These are phyloP conservation scores for Chrysoporthe puriensis DNA, from an alignment of 2,329 filamentous ascomycete species.

Conservation along the genomic window DNA sequence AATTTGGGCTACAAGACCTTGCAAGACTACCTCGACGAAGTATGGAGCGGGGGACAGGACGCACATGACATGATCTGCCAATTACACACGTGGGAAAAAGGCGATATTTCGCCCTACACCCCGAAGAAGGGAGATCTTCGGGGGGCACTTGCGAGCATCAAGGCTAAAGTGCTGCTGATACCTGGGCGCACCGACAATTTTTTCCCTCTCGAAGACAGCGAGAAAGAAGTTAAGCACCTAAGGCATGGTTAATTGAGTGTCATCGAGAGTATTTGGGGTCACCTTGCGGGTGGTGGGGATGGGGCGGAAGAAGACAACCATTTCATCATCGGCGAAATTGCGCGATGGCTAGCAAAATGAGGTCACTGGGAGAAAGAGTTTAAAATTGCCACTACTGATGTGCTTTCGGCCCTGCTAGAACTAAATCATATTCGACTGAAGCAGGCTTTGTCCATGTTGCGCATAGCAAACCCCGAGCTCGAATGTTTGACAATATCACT, in stretches of 20 bases:
- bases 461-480: too few relatives aligned
- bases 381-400: not conserved
- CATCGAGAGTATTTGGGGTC: slow-evolving; percentile 17
- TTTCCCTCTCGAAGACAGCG: slow-evolving; percentile 12
- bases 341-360: slow-evolving; percentile 4
- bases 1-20: slow-evolving; percentile 66
- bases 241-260: slow-evolving; percentile 9
- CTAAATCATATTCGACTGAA: not conserved
- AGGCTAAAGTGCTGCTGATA: slow-evolving; percentile 17
- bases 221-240: slow-evolving; percentile 9
- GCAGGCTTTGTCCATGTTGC: not conserved
- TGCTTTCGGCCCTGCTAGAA: not conserved
- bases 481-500: not conserved
- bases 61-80: slow-evolving; percentile 31
- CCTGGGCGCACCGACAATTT: slow-evolving; percentile 14
- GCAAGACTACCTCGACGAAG: slow-evolving; percentile 73
- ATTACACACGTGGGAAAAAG: slow-evolving; percentile 16
- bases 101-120: slow-evolving; percentile 9
- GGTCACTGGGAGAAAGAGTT: not conserved
- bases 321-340: slow-evolving; percentile 7
- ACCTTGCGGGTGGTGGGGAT: slow-evolving; percentile 10
- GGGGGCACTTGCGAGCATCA: slow-evolving; percentile 14
- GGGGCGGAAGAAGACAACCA: not conserved
- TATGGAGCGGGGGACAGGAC: slow-evolving; percentile 54
- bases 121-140: slow-evolving; percentile 13